phyloP scores from a whole-genome alignment of 1,139 yeast genomes.

The Hyphopichia buzzinii region DNA sequence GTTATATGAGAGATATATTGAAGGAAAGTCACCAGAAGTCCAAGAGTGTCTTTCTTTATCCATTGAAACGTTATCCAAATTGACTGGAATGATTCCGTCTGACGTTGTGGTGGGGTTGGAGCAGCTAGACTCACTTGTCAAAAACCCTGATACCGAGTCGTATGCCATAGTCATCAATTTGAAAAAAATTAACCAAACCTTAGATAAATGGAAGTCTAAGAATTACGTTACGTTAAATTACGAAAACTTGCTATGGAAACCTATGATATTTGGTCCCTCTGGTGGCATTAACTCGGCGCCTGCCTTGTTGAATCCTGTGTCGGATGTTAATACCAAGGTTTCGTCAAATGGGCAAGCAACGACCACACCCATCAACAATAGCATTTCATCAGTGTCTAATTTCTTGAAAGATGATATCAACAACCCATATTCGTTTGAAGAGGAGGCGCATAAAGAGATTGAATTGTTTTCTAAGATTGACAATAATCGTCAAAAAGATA shows the following conservation, averaged over 20 bases:
- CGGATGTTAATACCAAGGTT: slow-evolving; percentile 5
- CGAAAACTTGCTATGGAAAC: slow-evolving; percentile 68
- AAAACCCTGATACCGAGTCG: slow-evolving; percentile 37
- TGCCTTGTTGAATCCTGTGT: slow-evolving; percentile 19
- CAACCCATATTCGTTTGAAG: slow-evolving; percentile 57
- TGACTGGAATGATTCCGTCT: slow-evolving; percentile 84
- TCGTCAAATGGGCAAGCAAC: not conserved
- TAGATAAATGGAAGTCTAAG: slow-evolving; percentile 56
- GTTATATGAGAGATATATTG: slow-evolving; percentile 25
- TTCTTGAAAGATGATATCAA: slow-evolving; percentile 64
- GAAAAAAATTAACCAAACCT: slow-evolving; percentile 38
- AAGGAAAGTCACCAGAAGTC: slow-evolving; percentile 5
- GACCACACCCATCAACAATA: slow-evolving; percentile 27
- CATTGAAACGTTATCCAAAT: slow-evolving; percentile 57
- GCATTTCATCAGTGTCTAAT: slow-evolving; percentile 52
- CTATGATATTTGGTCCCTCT: slow-evolving; percentile 78
- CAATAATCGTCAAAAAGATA: slow-evolving; percentile 4
- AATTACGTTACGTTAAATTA: slow-evolving; percentile 52
- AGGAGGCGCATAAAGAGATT: slow-evolving; percentile 46
- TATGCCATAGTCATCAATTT: slow-evolving; percentile 59
- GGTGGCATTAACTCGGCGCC: slow-evolving; percentile 71
- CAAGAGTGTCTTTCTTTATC: slow-evolving; percentile 31
- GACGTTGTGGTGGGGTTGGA: slow-evolving; percentile 89
- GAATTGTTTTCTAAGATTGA: slow-evolving; percentile 30
- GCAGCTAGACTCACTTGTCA: slow-evolving; percentile 60